Evolutionary conservation across 257 asterid genomes (phyloP), one percentile per base, ranked within the genome.

Genomic region (Salvia splendens): DNA sequence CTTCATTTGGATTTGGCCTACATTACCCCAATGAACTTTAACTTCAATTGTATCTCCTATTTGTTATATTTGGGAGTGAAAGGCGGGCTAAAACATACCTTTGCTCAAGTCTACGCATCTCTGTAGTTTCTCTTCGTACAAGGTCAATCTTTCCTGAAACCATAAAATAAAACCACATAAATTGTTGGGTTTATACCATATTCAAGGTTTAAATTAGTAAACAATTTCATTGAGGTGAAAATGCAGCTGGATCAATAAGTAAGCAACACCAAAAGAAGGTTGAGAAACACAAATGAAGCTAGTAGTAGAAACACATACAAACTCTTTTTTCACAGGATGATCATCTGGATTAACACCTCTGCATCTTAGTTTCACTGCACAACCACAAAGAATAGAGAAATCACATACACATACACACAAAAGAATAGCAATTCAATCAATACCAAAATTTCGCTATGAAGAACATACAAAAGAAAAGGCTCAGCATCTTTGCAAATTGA

Each of bases 281-380:
- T 36, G 54, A 40, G 24, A 47, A 64, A 52, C 36, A 49, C 15
- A 35, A 15, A 50, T 2, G 54, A n/a, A 64, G 12, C 14, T n/a
- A 49, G 58, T 15, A 58, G 2, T 41, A 42, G 47, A 73, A 65
- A 59, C 20, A 79, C 87, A 67, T 84, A 85, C 97, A 68, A 86
- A 71, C 82, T 94, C 99, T 38, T 86, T 82, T 45, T 79, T 91
- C 68, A 93, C 81, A 30, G 95, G 87, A 63, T 88, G 99, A 32
- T 88, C 85, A 63, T 90, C 95, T 61, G 88, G 92, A 78, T 90
- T 77, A 36, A 94, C 74, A 55, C 99, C 99, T 61, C 82, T 91
- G 88, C 99, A 94, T 68, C 97, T 85, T 77, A 94, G 77, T 87
- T 89, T 86, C 85, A 90, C 99, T 90, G 84, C 77, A 86, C 78